These are phyloP conservation scores for Apiospora saccharicola DNA, from an alignment of 2,329 filamentous ascomycete genomes.

Conservation along the genomic window DNA sequence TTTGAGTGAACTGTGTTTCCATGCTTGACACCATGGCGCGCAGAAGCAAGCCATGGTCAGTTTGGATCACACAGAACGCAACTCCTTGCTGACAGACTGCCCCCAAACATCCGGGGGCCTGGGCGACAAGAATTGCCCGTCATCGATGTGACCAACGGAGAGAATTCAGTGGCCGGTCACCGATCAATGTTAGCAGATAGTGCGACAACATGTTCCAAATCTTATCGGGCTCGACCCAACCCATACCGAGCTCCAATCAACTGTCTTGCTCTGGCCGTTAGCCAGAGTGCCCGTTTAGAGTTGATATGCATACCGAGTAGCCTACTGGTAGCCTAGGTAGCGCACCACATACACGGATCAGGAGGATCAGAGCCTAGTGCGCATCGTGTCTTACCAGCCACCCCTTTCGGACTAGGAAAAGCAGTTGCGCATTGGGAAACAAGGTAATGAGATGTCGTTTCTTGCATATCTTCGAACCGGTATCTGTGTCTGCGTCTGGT, in stretches of 20 bases:
- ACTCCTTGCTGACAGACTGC: conserved; percentile 19
- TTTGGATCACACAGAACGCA: conserved; percentile 9
- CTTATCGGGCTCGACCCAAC: conserved; percentile 17
- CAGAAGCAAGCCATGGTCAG: conserved; percentile 18
- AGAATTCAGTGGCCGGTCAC: background rate
- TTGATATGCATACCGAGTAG: conserved; percentile 13
- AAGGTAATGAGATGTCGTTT: background rate
- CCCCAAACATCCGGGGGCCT: background rate
- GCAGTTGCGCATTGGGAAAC: conserved; percentile 7
- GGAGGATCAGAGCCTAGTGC: conserved; percentile 14
- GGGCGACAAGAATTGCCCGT: background rate
- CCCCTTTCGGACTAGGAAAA: background rate
- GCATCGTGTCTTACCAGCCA: conserved; percentile 8
- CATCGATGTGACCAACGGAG: conserved; percentile 1
- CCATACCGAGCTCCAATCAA: conserved; percentile 15
- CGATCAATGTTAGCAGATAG: conserved; percentile 4
- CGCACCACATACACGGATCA: conserved; percentile 9
- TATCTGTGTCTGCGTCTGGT: background rate
- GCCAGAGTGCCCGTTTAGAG: background rate
- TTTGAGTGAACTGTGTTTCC: conserved; percentile 21
- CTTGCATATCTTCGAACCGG: background rate
- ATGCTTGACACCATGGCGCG: conserved; percentile 8
- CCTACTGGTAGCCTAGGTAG: background rate
- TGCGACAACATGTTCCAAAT: conserved; percentile 20
- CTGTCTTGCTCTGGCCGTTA: conserved; percentile 13